Conservation (phyloP, 2,329 filamentous ascomycete genomes). For the Septoria petroselini region DNA sequence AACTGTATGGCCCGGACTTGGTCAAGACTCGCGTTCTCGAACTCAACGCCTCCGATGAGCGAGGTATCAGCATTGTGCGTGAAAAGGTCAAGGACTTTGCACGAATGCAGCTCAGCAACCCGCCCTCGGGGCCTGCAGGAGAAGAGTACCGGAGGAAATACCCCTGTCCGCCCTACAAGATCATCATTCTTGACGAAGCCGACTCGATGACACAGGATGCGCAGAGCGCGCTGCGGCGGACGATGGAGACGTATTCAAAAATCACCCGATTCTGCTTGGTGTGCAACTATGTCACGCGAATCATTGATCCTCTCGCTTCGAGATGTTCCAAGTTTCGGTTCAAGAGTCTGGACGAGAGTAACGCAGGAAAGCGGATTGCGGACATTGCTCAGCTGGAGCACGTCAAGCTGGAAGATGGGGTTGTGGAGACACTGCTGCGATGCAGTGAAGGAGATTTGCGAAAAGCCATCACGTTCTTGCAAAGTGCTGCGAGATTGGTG, state of each 20-base stretch:
- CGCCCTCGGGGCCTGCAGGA: slow-evolving; percentile 62
- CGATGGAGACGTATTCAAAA: slow-evolving; percentile 97
- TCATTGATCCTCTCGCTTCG: slow-evolving; percentile 92
- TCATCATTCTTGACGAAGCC: slow-evolving; percentile 96
- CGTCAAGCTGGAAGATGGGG: slow-evolving; percentile 72
- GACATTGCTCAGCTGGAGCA: slow-evolving; percentile 79
- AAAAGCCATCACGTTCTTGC: slow-evolving; percentile 93
- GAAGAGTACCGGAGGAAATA: slow-evolving; percentile 62
- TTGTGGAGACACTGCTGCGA: slow-evolving; percentile 76
- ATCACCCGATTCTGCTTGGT: slow-evolving; percentile 97
- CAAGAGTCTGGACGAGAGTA: slow-evolving; percentile 87
- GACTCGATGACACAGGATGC: slow-evolving; percentile 99
- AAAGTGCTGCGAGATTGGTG: slow-evolving; percentile 86
- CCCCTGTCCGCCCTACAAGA: slow-evolving; percentile 96
- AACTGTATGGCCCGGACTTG: slow-evolving; percentile 93
- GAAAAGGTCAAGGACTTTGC: slow-evolving; percentile 99
- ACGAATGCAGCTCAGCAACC: slow-evolving; percentile 85
- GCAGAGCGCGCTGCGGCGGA: slow-evolving; percentile 84
- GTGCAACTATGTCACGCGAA: slow-evolving; percentile 97
- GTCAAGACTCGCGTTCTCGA: slow-evolving; percentile 94
- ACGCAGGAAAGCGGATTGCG: slow-evolving; percentile 73
- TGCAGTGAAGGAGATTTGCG: slow-evolving; percentile 92
- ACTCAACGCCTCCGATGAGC: slow-evolving; percentile 97
- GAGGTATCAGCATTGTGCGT: slow-evolving; percentile 92
- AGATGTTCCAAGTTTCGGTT: slow-evolving; percentile 97